Evolutionary conservation across 495 filamentous ascomycete species (phyloP).

Genomic region (Annulohypoxylon stygium): DNA sequence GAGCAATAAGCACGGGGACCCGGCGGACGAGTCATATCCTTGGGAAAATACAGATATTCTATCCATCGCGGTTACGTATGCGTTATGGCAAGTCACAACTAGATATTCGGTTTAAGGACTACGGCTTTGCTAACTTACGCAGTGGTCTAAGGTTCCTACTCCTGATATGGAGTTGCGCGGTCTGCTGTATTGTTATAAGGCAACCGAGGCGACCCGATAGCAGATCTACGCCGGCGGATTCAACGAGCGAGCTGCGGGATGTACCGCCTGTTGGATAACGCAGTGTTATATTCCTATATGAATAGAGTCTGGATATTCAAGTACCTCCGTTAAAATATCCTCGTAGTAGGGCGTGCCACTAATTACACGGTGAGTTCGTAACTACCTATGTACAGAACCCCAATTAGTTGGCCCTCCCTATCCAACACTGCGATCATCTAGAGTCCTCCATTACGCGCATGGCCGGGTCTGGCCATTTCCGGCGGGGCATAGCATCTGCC

Average conservation of each 20-base stretch:
- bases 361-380: background rate
- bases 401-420: background rate
- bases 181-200: slow-evolving; percentile 32
- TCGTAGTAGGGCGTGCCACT: background rate
- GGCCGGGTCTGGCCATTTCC: slow-evolving; percentile 12
- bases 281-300: background rate
- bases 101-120: background rate
- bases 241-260: slow-evolving; percentile 34
- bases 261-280: slow-evolving; percentile 18
- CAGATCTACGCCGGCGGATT: slow-evolving; percentile 21
- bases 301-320: slow-evolving; percentile 11
- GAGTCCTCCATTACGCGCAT: background rate
- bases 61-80: slow-evolving; percentile 32
- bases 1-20: slow-evolving; percentile 1
- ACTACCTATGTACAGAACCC: background rate
- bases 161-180: slow-evolving; percentile 41
- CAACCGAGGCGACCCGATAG: slow-evolving; percentile 25
- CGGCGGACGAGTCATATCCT: slow-evolving; percentile 26
- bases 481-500: slow-evolving; percentile 40
- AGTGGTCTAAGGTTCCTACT: slow-evolving; percentile 36
- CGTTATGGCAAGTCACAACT: slow-evolving; percentile 38
- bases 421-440: background rate
- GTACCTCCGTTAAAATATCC: background rate
- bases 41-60: slow-evolving; percentile 36
- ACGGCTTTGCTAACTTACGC: slow-evolving; percentile 8